phyloP scores from a whole-genome alignment of 83 land plant genomes.

The Picea mariana region DNA sequence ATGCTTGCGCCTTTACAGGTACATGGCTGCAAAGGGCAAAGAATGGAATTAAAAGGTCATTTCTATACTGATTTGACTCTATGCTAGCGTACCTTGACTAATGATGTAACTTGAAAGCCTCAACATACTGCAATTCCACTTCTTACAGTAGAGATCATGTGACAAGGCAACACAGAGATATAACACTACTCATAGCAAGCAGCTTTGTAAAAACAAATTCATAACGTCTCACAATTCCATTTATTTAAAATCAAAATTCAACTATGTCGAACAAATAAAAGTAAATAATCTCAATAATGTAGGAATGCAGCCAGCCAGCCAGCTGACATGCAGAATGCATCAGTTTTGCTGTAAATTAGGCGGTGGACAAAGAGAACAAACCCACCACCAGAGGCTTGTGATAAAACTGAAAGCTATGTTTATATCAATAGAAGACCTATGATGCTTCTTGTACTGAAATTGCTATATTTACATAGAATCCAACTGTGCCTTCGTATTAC shows the following conservation, averaged over 20 bases:
- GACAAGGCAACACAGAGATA: no score
- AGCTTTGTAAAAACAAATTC: no score
- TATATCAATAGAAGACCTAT: not conserved
- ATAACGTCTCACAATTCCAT: slow-evolving; percentile 5
- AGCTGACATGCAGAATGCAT: not conserved
- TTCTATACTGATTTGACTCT: no score
- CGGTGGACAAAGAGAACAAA: not conserved
- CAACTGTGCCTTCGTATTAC: not conserved
- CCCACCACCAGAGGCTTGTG: not conserved
- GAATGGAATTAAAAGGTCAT: no score
- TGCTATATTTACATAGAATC: slow-evolving; percentile 5
- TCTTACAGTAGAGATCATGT: no score
- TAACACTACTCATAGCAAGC: no score
- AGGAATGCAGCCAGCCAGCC: not conserved
- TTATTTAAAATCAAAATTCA: not conserved
- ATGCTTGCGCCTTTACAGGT: no score
- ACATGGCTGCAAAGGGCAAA: no score
- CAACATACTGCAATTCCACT: no score
- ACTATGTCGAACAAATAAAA: not conserved
- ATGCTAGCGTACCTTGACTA: no score
- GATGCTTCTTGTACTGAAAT: not conserved
- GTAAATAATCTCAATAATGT: not conserved
- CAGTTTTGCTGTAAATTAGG: not conserved
- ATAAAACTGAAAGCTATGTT: slow-evolving; percentile 7
- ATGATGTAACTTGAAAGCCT: no score